A percentile compares a stretch with the other conserved stretches of the same genome.
Evolutionary conservation across 2,329 filamentous ascomycete species (phyloP).

Genomic region (Stromatinia cepivora): DNA sequence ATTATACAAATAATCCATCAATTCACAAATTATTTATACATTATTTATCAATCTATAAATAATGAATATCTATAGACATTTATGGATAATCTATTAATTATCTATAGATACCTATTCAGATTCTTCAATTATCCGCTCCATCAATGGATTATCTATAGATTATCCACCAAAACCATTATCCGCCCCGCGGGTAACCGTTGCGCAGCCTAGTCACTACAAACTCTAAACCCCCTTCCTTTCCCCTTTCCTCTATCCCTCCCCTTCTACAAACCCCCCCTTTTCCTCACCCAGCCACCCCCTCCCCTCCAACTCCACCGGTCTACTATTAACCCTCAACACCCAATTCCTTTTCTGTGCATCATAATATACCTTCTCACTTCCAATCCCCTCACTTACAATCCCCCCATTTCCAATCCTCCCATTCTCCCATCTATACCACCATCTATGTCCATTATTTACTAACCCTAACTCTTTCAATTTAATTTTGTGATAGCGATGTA

Average conservation of each 20-base stretch:
- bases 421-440: neutral
- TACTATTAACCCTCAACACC: slow-evolving; percentile 6
- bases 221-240: neutral
- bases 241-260: neutral
- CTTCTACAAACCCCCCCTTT: no score
- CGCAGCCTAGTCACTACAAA: no score
- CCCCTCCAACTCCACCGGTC: neutral
- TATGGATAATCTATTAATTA: no score
- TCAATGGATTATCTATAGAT: no score
- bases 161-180: no score
- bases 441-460: neutral
- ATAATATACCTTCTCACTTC: neutral
- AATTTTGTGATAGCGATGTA: neutral
- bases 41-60: no score
- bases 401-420: neutral
- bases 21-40: no score
- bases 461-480: neutral
- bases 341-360: neutral
- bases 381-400: neutral
- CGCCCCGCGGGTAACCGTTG: no score
- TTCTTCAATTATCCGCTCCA: no score
- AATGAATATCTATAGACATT: no score
- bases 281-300: neutral
- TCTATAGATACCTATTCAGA: no score
- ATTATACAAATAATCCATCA: no score